Conservation (phyloP, 768 basidiomycete genomes). For the Sutorius australiensis region DNA sequence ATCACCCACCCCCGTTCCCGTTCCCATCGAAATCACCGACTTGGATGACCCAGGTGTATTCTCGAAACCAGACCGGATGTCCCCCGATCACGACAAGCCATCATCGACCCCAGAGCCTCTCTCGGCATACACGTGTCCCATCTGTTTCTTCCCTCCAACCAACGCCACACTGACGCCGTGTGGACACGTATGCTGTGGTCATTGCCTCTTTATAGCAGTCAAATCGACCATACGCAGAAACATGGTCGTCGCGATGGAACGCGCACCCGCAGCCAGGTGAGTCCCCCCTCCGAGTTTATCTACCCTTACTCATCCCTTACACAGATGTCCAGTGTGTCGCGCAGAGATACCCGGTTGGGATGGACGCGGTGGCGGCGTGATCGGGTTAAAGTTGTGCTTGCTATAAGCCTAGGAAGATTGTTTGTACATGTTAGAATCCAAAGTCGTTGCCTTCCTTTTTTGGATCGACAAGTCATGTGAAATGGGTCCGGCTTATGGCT, state of each 20-base stretch:
- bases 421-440: slow-evolving; percentile 23
- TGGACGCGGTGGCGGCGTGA: slow-evolving; percentile 63
- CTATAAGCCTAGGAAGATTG: slow-evolving; percentile 8
- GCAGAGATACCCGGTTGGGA: slow-evolving; percentile 67
- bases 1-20: background rate
- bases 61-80: background rate
- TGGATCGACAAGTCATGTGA: slow-evolving; percentile 10
- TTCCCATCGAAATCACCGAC: slow-evolving; percentile 6
- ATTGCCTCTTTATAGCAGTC: slow-evolving; percentile 71
- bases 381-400: slow-evolving; percentile 48
- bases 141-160: slow-evolving; percentile 72
- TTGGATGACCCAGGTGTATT: background rate
- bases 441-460: slow-evolving; percentile 3
- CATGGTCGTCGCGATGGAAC: slow-evolving; percentile 30
- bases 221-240: slow-evolving; percentile 56
- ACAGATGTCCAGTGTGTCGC: slow-evolving; percentile 68
- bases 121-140: slow-evolving; percentile 70
- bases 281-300: slow-evolving; percentile 5
- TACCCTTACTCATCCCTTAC: background rate
- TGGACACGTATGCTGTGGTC: slow-evolving; percentile 75
- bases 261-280: slow-evolving; percentile 39
- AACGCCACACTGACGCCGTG: slow-evolving; percentile 78
- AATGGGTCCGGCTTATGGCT: background rate
- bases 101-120: slow-evolving; percentile 33
- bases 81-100: background rate